These are phyloP conservation scores for Xanthoceras sorbifolium DNA, from an alignment of 345 rosid genomes.

Conservation along the genomic window DNA sequence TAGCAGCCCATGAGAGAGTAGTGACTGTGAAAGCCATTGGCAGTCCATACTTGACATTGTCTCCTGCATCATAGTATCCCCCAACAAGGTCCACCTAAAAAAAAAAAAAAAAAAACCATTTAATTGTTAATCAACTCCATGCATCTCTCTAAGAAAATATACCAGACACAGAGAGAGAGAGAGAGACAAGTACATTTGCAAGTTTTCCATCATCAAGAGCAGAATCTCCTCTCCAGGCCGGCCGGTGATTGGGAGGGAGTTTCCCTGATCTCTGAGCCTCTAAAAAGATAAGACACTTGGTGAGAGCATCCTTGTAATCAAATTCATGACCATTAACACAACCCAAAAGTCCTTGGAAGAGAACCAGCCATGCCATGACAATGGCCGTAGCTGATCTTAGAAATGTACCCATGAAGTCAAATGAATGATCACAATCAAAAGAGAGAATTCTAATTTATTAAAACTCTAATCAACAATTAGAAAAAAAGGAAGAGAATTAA, in stretches of 20 bases:
- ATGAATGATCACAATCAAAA: neutral
- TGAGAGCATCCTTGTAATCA: conserved; percentile 69
- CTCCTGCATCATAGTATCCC: conserved; percentile 94
- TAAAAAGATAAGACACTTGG: conserved; percentile 73
- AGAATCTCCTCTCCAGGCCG: conserved; percentile 90
- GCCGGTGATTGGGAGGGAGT: conserved; percentile 64
- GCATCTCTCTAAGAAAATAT: neutral
- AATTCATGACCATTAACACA: conserved; percentile 39
- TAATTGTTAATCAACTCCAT: neutral
- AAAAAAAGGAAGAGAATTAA: neutral
- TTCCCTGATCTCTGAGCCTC: conserved; percentile 95
- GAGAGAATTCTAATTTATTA: neutral
- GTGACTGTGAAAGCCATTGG: conserved; percentile 94
- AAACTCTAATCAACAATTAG: neutral
- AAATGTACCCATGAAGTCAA: conserved; percentile 22
- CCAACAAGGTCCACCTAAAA: conserved; percentile 71
- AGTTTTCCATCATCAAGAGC: conserved; percentile 78
- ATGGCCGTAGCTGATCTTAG: conserved; percentile 25
- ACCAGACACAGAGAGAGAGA: neutral
- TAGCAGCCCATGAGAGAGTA: conserved; percentile 75
- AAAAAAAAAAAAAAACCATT: neutral
- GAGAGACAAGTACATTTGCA: conserved; percentile 35
- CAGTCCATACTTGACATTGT: conserved; percentile 82
- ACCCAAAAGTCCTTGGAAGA: conserved; percentile 39
- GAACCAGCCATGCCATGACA: conserved; percentile 37